Evolutionary conservation across 2,329 filamentous ascomycete genomes (phyloP).

Genomic region (Taxawa tesnikishii): DNA sequence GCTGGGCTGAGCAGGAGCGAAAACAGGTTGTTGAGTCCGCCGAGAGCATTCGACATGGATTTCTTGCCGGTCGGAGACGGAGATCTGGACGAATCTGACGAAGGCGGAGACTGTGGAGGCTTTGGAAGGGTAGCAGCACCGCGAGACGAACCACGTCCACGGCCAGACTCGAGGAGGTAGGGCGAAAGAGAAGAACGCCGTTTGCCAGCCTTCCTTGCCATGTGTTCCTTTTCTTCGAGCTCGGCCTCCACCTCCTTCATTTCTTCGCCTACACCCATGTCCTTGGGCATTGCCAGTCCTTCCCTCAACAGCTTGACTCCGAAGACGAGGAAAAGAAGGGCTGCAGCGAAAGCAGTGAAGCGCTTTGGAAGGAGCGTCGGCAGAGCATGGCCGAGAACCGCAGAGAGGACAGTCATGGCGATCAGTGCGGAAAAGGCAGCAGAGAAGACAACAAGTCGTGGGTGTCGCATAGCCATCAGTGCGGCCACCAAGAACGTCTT

Average conservation of each 20-base stretch:
- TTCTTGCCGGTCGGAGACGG: slow-evolving; percentile 6
- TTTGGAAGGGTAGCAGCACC: slow-evolving; percentile 26
- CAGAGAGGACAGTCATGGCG: slow-evolving; percentile 90
- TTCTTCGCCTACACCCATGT: slow-evolving; percentile 88
- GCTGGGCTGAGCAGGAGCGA: slow-evolving; percentile 83
- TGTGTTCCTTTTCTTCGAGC: slow-evolving; percentile 80
- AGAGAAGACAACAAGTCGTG: slow-evolving; percentile 83
- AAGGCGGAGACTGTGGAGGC: slow-evolving; percentile 10
- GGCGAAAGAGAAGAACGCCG: slow-evolving; percentile 54
- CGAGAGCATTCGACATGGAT: slow-evolving; percentile 37
- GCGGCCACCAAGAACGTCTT: slow-evolving; percentile 97
- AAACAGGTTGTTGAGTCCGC: slow-evolving; percentile 73
- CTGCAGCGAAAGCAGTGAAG: slow-evolving; percentile 80
- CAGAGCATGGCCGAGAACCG: slow-evolving; percentile 82
- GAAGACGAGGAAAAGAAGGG: slow-evolving; percentile 70
- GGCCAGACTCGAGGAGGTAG: slow-evolving; percentile 69
- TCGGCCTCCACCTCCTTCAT: slow-evolving; percentile 96
- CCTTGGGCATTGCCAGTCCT: slow-evolving; percentile 68
- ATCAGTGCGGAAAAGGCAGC: slow-evolving; percentile 87
- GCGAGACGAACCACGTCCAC: slow-evolving; percentile 62
- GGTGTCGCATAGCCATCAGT: slow-evolving; percentile 98
- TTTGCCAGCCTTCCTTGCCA: slow-evolving; percentile 49
- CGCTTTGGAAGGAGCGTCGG: slow-evolving; percentile 80
- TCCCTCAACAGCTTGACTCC: slow-evolving; percentile 58
- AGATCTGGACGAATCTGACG: slow-evolving; percentile 3